phyloP scores from a whole-genome alignment of 345 rosid species.

The Linum trigynum region DNA sequence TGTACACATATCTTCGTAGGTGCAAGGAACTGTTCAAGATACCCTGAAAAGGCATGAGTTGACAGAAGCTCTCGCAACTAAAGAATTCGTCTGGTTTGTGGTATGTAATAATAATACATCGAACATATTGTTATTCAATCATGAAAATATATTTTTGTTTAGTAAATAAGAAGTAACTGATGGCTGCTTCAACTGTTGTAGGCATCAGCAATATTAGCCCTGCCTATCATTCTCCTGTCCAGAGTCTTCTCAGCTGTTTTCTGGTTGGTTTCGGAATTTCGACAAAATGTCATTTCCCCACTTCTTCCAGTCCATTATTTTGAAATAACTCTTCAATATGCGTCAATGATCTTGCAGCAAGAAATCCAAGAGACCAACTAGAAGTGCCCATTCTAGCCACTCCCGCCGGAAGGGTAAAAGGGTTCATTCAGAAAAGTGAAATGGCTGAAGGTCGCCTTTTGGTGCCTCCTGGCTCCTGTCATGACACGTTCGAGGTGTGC shows the following conservation, averaged over 20 bases:
- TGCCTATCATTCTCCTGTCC: not conserved
- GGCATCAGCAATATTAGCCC: slow-evolving; percentile 2
- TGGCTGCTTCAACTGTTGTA: not conserved
- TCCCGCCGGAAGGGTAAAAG: slow-evolving; percentile 4
- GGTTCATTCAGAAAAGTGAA: slow-evolving; percentile 1
- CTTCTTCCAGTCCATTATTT: not conserved
- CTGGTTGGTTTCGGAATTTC: not conserved
- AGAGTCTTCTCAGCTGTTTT: not conserved
- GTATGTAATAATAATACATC: not conserved
- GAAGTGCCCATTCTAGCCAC: not conserved
- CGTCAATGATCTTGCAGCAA: not conserved
- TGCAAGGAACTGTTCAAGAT: slow-evolving; percentile 1
- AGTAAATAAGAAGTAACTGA: not conserved
- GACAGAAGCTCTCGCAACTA: not conserved
- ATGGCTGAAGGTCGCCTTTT: not conserved
- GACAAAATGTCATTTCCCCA: not conserved
- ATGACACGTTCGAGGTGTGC: too few species aligned
- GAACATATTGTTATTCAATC: not conserved
- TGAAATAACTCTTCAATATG: not conserved
- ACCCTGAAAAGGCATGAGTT: slow-evolving; percentile 2
- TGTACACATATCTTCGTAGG: not conserved
- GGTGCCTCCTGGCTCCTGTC: not conserved
- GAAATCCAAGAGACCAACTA: not conserved
- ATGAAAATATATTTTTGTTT: not conserved
- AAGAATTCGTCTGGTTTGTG: slow-evolving; percentile 1